Evolutionary conservation across 2,329 filamentous ascomycete species (phyloP), one percentile per base, ranked within the genome.

Genomic region (Cladophialophora yegresii): DNA sequence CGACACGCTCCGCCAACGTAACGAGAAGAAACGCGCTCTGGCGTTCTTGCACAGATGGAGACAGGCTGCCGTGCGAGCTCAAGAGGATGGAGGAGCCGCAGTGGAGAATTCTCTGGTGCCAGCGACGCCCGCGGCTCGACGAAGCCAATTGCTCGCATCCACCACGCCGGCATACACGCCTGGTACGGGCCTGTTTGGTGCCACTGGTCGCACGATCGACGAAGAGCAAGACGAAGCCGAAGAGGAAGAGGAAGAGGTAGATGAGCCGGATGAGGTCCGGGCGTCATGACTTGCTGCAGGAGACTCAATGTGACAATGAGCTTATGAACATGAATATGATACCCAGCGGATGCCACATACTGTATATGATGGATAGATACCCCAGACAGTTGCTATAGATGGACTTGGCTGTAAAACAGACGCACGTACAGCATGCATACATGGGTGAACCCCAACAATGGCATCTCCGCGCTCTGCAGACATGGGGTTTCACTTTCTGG

Each of bases 111-210:
- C 58, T 3, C 32, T 68, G 49, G 23, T 63, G 16, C 66, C 66
- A 9, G 55, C 62, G 16, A 68, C 66, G n/a, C 66, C 66, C 6
- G 66, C 66, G 13, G 66, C 66, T 13, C 59, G 66, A 58, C 61
- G 66, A 54, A 64, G 47, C 30, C 66, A 66, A 36, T 53, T 68
- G 53, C 55, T 68, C 2, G 61, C 64, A 2, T 68, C 66, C 5
- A 68, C 66, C 8, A 68, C 66, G 16, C 66, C 66, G 20, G 66
- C 64, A 10, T 68, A 68, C 32, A 68, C 66, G 4, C 66, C 66
- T 32, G 66, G 58, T 20, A 32, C 51, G 22, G 66, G 47, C 12
- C 16, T 68, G 3, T 68, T 68, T 58, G 54, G 58, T n/a, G 33
- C n/a, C 2, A 47, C 13, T 5, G 28, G 28, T 22, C 13, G 28